Conservation (phyloP, 2,329 filamentous ascomycete genomes). For the Plectosphaerella plurivora region DNA sequence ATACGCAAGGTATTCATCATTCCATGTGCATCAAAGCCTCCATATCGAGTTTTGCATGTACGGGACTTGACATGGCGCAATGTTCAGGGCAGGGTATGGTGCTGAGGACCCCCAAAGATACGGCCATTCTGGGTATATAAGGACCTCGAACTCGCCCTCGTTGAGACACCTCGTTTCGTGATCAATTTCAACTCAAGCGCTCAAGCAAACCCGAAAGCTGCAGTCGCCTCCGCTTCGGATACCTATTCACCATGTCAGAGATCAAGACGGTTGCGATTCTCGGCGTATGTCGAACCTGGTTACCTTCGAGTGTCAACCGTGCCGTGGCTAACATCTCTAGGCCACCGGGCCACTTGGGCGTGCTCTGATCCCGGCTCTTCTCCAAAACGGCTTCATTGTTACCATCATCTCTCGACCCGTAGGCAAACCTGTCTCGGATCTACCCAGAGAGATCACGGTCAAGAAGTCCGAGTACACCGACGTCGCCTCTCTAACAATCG, state of each 20-base stretch:
- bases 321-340: not conserved
- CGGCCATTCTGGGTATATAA: no score
- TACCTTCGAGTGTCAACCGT: not conserved
- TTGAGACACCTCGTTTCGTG: no score
- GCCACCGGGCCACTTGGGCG: slow-evolving; percentile 1
- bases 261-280: slow-evolving; percentile 2
- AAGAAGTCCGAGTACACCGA: slow-evolving; percentile 41
- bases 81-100: no score
- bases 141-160: no score
- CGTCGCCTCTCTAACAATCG: slow-evolving; percentile 19
- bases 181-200: no score
- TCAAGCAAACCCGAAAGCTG: no score
- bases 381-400: not conserved
- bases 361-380: slow-evolving; percentile 1
- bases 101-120: no score
- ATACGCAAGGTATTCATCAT: no score
- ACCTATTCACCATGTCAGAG: not conserved
- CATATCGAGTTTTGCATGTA: no score
- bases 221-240: slow-evolving; percentile 17
- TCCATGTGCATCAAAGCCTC: no score
- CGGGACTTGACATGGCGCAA: no score
- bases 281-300: not conserved
- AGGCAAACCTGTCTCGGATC: not conserved
- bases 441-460: slow-evolving; percentile 28
- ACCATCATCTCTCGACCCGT: not conserved